Conservation (phyloP, 2,329 filamentous ascomycete genomes). For the Claviceps purpurea region DNA sequence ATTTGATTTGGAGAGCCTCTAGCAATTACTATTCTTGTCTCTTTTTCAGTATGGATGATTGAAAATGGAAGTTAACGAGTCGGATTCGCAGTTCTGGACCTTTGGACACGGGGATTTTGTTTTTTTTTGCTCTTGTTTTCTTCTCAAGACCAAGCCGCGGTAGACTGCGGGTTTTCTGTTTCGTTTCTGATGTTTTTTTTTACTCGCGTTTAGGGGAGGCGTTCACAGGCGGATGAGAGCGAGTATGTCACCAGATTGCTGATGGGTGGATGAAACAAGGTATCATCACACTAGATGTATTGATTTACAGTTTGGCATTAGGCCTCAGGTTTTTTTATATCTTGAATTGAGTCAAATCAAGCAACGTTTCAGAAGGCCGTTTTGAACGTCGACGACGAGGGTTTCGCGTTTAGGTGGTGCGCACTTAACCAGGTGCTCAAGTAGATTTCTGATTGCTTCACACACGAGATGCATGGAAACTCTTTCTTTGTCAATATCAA, state of each 20-base stretch:
- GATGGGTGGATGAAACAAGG: background rate
- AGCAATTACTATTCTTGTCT: background rate
- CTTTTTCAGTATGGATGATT: background rate
- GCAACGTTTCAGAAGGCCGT: background rate
- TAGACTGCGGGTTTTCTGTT: background rate
- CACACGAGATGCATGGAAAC: too few species aligned
- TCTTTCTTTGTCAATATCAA: too few species aligned
- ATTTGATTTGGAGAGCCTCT: background rate
- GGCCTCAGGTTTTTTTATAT: background rate
- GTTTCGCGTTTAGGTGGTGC: background rate
- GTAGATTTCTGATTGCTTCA: too few species aligned
- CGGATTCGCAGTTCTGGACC: background rate
- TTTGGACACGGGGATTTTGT: background rate
- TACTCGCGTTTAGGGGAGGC: background rate
- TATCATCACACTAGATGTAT: constrained; percentile 5
- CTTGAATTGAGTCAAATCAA: background rate
- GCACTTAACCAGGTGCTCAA: too few species aligned
- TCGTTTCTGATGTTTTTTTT: background rate
- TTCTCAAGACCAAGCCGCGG: background rate
- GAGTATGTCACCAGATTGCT: constrained; percentile 2
- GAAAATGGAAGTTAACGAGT: constrained; percentile 1
- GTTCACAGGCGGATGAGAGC: constrained; percentile 2
- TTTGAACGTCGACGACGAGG: background rate
- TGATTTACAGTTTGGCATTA: constrained; percentile 3
- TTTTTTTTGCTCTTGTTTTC: background rate